Conservation (phyloP, 192 early-diverging fungal species). For the Rhizophagus clarus region DNA sequence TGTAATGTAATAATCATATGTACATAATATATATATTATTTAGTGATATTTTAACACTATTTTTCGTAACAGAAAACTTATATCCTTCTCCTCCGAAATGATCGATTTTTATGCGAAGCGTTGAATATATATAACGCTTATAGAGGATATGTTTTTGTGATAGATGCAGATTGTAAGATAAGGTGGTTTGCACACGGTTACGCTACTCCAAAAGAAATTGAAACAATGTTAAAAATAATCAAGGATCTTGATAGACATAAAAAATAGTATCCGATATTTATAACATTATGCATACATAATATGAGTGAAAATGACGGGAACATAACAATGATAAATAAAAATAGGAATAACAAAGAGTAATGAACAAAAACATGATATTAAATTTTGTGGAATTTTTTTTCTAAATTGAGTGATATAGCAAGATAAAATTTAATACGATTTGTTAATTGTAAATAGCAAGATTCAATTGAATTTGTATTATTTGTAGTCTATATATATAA, state of each 20-base stretch:
- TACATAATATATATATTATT: not conserved
- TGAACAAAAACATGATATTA: not conserved
- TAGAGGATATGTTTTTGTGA: slow-evolving; percentile 56
- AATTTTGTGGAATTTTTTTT: not conserved
- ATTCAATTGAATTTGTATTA: no score
- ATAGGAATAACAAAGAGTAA: not conserved
- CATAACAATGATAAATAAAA: not conserved
- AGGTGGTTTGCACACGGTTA: slow-evolving; percentile 59
- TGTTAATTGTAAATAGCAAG: no score
- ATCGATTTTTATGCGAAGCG: slow-evolving; percentile 36
- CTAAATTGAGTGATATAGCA: no score
- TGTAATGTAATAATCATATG: not conserved
- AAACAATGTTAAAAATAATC: slow-evolving; percentile 32
- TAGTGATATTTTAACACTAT: no score
- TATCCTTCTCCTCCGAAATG: not conserved
- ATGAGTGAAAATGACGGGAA: not conserved
- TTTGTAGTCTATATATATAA: no score
- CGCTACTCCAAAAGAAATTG: slow-evolving; percentile 45
- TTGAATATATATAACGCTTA: slow-evolving; percentile 59
- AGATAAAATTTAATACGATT: no score
- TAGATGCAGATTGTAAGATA: slow-evolving; percentile 59
- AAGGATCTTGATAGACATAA: not conserved
- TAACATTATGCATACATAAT: not conserved
- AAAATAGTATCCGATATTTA: not conserved
- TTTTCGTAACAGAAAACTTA: not conserved